A percentile compares a stretch with the other conserved stretches of the same genome.
These are phyloP conservation scores for Bidens hawaiensis DNA, from an alignment of 140 eudicot genomes.

Conservation along the genomic window DNA sequence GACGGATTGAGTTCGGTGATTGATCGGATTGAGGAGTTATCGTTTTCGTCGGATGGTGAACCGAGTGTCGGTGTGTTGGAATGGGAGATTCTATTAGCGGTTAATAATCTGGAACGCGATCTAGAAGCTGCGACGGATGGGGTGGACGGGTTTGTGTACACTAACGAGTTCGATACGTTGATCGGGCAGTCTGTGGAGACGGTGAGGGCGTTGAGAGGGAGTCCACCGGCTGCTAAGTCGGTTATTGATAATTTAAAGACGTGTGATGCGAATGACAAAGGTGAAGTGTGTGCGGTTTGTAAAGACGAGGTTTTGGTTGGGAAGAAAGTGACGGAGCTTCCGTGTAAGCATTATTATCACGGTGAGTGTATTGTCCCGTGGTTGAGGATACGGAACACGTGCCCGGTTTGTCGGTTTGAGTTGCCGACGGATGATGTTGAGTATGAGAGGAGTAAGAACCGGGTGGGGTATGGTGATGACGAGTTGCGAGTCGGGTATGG, in stretches of 20 bases:
- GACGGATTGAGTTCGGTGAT: conserved; percentile 49
- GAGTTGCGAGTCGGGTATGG: conserved; percentile 48
- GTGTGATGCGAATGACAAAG: conserved; percentile 19
- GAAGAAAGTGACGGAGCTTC: conserved; percentile 62
- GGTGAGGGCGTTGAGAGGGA: conserved; percentile 58
- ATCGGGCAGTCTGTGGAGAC: conserved; percentile 59
- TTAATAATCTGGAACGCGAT: conserved; percentile 43
- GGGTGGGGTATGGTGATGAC: conserved; percentile 24
- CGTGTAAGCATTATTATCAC: conserved; percentile 81
- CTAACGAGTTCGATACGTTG: conserved; percentile 51
- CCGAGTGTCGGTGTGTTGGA: conserved; percentile 39
- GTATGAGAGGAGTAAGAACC: conserved; percentile 58
- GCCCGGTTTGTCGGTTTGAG: conserved; percentile 95
- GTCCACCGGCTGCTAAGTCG: conserved; percentile 85
- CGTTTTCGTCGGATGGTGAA: conserved; percentile 43
- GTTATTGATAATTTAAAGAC: conserved; percentile 51
- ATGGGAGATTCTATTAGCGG: conserved; percentile 69
- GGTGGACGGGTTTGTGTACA: conserved; percentile 46
- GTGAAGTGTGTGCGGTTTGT: conserved; percentile 74
- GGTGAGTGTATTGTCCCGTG: conserved; percentile 89
- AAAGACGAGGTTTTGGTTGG: conserved; percentile 65
- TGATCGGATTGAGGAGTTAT: conserved; percentile 57
- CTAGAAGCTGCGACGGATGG: conserved; percentile 41
- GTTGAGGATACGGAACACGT: conserved; percentile 78
- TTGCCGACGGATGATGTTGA: conserved; percentile 87